A percentile compares a stretch with the other conserved stretches of the same genome.
Evolutionary conservation across 805 yeast genomes (phyloP).

Genomic region (Starmerella geochares): DNA sequence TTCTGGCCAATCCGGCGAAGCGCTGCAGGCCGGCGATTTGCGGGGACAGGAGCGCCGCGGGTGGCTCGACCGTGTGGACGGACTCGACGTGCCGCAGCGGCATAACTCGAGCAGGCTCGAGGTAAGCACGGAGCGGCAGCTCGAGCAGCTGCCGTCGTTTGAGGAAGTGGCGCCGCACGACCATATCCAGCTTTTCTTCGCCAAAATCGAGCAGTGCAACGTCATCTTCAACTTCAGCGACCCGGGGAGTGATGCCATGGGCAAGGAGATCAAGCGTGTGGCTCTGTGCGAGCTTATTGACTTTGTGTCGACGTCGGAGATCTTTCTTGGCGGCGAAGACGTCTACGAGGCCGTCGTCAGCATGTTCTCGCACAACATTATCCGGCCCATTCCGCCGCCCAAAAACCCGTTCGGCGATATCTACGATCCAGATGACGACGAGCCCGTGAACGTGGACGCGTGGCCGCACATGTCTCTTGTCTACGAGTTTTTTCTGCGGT

Average conservation of each 20-base stretch:
- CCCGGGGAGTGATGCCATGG: conserved; percentile 81
- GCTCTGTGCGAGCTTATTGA: conserved; percentile 84
- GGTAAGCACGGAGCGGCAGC: conserved; percentile 55
- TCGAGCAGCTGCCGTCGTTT: conserved; percentile 69
- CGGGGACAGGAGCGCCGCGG: conserved; percentile 14
- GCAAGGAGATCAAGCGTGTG: conserved; percentile 81
- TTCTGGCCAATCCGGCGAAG: neutral
- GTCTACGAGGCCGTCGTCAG: conserved; percentile 79
- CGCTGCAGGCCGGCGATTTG: conserved; percentile 8
- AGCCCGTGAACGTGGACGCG: conserved; percentile 88
- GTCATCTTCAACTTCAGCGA: conserved; percentile 89
- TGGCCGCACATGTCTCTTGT: conserved; percentile 99
- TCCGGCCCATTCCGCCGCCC: conserved; percentile 96
- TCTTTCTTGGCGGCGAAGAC: conserved; percentile 73
- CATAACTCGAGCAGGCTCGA: conserved; percentile 90
- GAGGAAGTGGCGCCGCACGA: conserved; percentile 81
- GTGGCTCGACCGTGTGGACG: conserved; percentile 54
- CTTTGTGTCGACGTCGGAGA: conserved; percentile 67
- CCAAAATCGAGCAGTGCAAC: conserved; percentile 89
- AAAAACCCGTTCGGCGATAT: conserved; percentile 94
- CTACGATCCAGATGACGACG: conserved; percentile 97
- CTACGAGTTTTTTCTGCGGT: conserved; percentile 84
- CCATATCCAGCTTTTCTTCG: conserved; percentile 65
- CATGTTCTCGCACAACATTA: conserved; percentile 81
- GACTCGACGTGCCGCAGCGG: conserved; percentile 76